These are phyloP conservation scores for Striga hermonthica DNA, from an alignment of 305 asterid genomes.

Conservation along the genomic window DNA sequence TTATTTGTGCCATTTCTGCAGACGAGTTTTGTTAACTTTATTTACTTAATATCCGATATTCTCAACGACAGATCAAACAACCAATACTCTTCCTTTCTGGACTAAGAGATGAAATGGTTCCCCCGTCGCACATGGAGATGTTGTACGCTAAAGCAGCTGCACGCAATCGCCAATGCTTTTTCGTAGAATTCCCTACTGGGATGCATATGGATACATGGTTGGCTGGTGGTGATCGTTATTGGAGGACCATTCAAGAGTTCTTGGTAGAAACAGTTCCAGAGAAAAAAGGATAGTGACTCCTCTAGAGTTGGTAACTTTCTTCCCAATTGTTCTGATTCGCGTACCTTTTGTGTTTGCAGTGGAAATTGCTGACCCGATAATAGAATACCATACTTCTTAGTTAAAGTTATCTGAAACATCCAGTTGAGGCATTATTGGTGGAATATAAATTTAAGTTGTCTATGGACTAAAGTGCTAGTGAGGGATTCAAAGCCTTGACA, in stretches of 20 bases:
- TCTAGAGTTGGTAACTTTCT: constrained; percentile 48
- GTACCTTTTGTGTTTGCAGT: constrained; percentile 13
- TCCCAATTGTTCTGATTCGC: constrained; percentile 11
- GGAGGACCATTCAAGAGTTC: constrained; percentile 75
- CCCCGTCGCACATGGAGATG: constrained; percentile 92
- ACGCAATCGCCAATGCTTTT: constrained; percentile 57
- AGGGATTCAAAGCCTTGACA: background rate
- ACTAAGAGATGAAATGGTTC: constrained; percentile 93
- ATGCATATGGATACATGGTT: constrained; percentile 99
- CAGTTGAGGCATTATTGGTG: constrained; percentile 17
- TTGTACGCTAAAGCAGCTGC: constrained; percentile 95
- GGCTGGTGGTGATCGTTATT: constrained; percentile 88
- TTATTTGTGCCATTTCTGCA: background rate
- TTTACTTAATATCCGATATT: constrained; percentile 17
- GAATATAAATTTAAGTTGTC: constrained; percentile 22
- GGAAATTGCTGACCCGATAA: background rate
- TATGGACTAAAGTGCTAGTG: constrained; percentile 6
- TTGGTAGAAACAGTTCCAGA: constrained; percentile 52
- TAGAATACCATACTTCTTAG: constrained; percentile 15
- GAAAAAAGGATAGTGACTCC: constrained; percentile 44
- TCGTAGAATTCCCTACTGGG: constrained; percentile 81
- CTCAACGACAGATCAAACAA: constrained; percentile 63
- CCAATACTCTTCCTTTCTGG: constrained; percentile 96
- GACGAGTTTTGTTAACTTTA: constrained; percentile 2
- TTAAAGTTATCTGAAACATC: constrained; percentile 21